A percentile compares a stretch with the other conserved stretches of the same genome.
phyloP scores from a whole-genome alignment of 2,329 filamentous ascomycete genomes.

The Drechmeria coniospora region DNA sequence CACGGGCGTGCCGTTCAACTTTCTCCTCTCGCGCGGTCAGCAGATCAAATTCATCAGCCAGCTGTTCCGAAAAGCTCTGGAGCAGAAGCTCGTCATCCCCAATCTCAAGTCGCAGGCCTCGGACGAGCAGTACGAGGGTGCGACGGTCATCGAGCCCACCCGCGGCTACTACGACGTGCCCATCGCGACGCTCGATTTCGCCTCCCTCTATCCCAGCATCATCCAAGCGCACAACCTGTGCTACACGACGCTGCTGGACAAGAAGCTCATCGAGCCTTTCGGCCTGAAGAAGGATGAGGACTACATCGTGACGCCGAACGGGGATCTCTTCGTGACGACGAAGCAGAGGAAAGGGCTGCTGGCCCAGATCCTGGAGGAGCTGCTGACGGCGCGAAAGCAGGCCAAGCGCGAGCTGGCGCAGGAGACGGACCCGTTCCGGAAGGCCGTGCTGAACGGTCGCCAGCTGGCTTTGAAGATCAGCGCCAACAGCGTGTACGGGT shows the following conservation, averaged over 20 bases:
- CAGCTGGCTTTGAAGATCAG: slow-evolving; percentile 92
- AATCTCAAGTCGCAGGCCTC: slow-evolving; percentile 56
- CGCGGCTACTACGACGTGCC: slow-evolving; percentile 91
- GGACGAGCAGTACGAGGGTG: slow-evolving; percentile 91
- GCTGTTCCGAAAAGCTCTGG: slow-evolving; percentile 83
- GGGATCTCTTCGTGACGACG: slow-evolving; percentile 77
- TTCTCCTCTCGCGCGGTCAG: slow-evolving; percentile 77
- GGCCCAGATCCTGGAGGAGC: slow-evolving; percentile 88
- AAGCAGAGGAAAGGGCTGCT: slow-evolving; percentile 85
- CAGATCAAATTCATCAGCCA: slow-evolving; percentile 98
- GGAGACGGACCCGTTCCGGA: slow-evolving; percentile 93
- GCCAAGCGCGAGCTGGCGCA: slow-evolving; percentile 80
- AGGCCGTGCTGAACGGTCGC: slow-evolving; percentile 92
- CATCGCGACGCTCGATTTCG: slow-evolving; percentile 94
- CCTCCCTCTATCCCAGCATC: slow-evolving; percentile 94
- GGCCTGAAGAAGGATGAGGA: slow-evolving; percentile 75
- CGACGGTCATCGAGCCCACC: slow-evolving; percentile 91
- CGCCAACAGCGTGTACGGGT: slow-evolving; percentile 93
- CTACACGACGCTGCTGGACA: slow-evolving; percentile 76
- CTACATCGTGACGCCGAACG: slow-evolving; percentile 91
- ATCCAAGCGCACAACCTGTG: slow-evolving; percentile 98
- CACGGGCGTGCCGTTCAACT: slow-evolving; percentile 96
- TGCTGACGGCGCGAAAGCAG: slow-evolving; percentile 81
- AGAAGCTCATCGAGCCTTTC: slow-evolving; percentile 59
- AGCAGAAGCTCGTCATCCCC: slow-evolving; percentile 87